Evolutionary conservation across 345 rosid genomes (phyloP).

Genomic region (Heritiera littoralis): DNA sequence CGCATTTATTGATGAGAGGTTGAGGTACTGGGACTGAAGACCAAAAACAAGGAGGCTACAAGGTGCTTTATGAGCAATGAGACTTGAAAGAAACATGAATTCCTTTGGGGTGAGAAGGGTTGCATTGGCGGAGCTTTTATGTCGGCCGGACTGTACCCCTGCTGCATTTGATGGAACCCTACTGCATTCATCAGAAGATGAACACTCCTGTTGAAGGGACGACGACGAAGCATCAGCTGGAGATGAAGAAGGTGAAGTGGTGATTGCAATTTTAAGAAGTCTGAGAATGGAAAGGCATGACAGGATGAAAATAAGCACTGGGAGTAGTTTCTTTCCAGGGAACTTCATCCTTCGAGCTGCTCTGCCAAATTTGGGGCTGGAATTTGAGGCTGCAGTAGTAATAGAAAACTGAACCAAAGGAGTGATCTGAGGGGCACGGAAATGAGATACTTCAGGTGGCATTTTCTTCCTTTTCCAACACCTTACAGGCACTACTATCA

Average conservation of each 20-base stretch:
- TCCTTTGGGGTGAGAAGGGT: slow-evolving; percentile 60
- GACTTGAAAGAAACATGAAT: slow-evolving; percentile 50
- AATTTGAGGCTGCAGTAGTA: slow-evolving; percentile 49
- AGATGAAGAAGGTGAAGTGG: slow-evolving; percentile 44
- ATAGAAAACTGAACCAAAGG: slow-evolving; percentile 48
- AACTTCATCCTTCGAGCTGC: slow-evolving; percentile 49
- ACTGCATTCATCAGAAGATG: slow-evolving; percentile 31
- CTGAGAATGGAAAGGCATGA: slow-evolving; percentile 63
- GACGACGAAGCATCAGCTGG: slow-evolving; percentile 30
- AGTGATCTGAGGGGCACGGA: slow-evolving; percentile 36
- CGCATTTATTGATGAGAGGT: slow-evolving; percentile 57
- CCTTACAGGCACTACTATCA: slow-evolving; percentile 24
- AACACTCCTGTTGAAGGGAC: slow-evolving; percentile 32
- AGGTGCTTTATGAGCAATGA: slow-evolving; percentile 53
- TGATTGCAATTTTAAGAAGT: slow-evolving; percentile 52
- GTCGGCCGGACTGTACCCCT: neutral
- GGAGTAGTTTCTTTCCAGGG: slow-evolving; percentile 61
- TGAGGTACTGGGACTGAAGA: slow-evolving; percentile 51
- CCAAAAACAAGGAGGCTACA: slow-evolving; percentile 89
- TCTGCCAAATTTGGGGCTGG: slow-evolving; percentile 33
- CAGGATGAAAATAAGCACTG: slow-evolving; percentile 58
- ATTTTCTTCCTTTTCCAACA: slow-evolving; percentile 36
- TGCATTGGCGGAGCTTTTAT: slow-evolving; percentile 12
- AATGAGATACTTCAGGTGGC: slow-evolving; percentile 67
- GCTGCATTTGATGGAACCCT: slow-evolving; percentile 22